Conservation (phyloP, 1,139 yeast species). For the Hansenula lynferdii region DNA sequence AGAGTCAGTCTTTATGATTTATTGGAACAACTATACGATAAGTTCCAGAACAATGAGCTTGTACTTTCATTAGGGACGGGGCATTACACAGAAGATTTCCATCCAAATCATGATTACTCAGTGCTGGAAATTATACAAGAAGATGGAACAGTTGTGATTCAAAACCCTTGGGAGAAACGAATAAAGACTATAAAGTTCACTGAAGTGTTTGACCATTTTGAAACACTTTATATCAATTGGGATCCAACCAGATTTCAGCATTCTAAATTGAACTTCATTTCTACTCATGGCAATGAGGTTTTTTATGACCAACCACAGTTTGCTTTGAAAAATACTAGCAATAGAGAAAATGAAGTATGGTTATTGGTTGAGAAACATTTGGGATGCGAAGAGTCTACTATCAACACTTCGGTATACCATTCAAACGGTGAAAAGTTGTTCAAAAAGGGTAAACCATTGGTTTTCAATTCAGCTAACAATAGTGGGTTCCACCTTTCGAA, state of each 20-base stretch:
- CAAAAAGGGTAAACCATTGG: conserved; percentile 20
- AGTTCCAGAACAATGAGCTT: conserved; percentile 31
- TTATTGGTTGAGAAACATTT: conserved; percentile 40
- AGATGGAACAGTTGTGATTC: conserved; percentile 30
- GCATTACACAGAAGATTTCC: conserved; percentile 38
- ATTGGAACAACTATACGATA: conserved; percentile 30
- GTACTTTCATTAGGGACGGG: conserved; percentile 72
- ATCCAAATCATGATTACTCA: conserved; percentile 70
- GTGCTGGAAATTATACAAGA: conserved; percentile 32
- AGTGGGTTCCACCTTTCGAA: conserved; percentile 28
- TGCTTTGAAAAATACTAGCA: conserved; percentile 33
- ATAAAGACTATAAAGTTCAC: conserved; percentile 24
- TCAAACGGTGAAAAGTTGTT: conserved; percentile 34
- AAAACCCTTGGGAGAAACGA: conserved; percentile 41
- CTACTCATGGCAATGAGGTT: conserved; percentile 16
- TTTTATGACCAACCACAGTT: conserved; percentile 46
- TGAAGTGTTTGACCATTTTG: conserved; percentile 41
- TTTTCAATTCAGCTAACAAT: conserved; percentile 18
- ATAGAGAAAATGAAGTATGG: conserved; percentile 36
- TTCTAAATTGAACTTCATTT: conserved; percentile 33
- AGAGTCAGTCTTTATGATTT: conserved; percentile 25
- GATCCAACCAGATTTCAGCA: conserved; percentile 36
- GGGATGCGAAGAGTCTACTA: conserved; percentile 7
- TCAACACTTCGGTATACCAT: conserved; percentile 30
- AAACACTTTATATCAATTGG: conserved; percentile 68